Percentiles rank a stretch among this genome's conserved stretches.
phyloP scores from a whole-genome alignment of 148 eudicot species.

The Spergularia marina region DNA sequence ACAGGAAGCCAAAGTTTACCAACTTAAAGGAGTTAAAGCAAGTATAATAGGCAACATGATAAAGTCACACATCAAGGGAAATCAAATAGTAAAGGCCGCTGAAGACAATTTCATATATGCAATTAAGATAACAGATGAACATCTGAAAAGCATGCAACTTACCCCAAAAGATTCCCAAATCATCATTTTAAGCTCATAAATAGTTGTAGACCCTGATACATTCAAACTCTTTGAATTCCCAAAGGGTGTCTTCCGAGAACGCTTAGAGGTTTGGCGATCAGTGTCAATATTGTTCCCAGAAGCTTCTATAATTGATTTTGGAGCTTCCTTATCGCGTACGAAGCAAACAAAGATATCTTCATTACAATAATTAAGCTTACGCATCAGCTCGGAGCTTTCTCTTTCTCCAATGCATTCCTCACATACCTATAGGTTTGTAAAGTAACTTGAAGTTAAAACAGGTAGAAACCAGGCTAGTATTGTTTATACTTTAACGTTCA shows the following conservation, averaged over 20 bases:
- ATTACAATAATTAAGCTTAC: conserved; percentile 74
- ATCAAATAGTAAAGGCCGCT: neutral
- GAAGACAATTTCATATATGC: neutral
- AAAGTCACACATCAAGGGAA: neutral
- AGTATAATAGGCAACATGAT: neutral
- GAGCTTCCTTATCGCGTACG: conserved; percentile 87
- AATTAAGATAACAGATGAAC: neutral
- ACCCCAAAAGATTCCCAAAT: conserved; percentile 99
- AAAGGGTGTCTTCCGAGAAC: conserved; percentile 77
- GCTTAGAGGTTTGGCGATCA: conserved; percentile 90
- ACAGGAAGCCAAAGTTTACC: too few species aligned
- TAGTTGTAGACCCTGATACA: conserved; percentile 85
- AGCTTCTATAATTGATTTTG: conserved; percentile 84
- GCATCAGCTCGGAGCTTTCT: conserved; percentile 81
- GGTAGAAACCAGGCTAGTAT: conserved; percentile 1
- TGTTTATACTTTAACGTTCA: neutral
- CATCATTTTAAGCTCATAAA: conserved; percentile 96
- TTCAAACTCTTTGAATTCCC: conserved; percentile 75
- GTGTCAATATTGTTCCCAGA: conserved; percentile 63
- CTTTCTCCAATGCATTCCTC: conserved; percentile 94
- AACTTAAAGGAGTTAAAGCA: too few species aligned
- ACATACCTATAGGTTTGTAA: conserved; percentile 52
- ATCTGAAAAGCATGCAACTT: conserved; percentile 33
- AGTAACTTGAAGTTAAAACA: conserved; percentile 10
- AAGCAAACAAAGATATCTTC: conserved; percentile 87